Evolutionary conservation across 2,329 filamentous ascomycete genomes (phyloP).

Genomic region (Alternaria rosae): DNA sequence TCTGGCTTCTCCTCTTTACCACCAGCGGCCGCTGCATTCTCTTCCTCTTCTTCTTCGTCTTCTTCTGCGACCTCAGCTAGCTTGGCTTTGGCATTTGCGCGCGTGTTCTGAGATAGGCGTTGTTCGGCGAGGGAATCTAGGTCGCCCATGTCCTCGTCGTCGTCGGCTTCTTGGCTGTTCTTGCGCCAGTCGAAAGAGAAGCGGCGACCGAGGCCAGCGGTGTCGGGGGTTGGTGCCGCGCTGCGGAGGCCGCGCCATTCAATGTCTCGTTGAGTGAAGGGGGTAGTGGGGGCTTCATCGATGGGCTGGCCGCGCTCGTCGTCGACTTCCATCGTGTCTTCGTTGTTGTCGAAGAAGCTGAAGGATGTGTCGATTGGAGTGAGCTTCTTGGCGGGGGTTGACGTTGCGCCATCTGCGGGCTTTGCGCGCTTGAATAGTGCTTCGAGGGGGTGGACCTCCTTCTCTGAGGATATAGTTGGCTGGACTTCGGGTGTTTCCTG

Average conservation of each 20-base stretch:
- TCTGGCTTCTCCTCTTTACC: slow-evolving; percentile 51
- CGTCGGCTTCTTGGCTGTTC: slow-evolving; percentile 53
- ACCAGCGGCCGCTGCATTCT: slow-evolving; percentile 13
- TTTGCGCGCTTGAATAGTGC: slow-evolving; percentile 84
- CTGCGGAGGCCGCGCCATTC: slow-evolving; percentile 79
- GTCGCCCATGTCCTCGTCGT: slow-evolving; percentile 52
- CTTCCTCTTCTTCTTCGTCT: slow-evolving; percentile 31
- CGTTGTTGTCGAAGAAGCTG: slow-evolving; percentile 73
- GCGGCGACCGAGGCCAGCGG: slow-evolving; percentile 74
- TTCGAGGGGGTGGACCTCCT: slow-evolving; percentile 81
- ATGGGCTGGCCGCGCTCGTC: slow-evolving; percentile 50
- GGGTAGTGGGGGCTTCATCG: slow-evolving; percentile 71
- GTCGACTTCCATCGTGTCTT: slow-evolving; percentile 51
- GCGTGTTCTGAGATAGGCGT: slow-evolving; percentile 42
- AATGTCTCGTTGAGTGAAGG: slow-evolving; percentile 80
- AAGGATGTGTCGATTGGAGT: slow-evolving; percentile 67
- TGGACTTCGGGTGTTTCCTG: slow-evolving; percentile 19
- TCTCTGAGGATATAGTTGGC: slow-evolving; percentile 30
- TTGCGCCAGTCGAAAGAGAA: slow-evolving; percentile 61
- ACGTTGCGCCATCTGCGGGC: slow-evolving; percentile 38
- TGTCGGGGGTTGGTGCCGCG: slow-evolving; percentile 93
- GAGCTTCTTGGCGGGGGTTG: slow-evolving; percentile 48
- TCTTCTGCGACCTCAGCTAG: slow-evolving; percentile 36
- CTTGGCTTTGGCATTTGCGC: slow-evolving; percentile 30
- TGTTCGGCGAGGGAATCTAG: slow-evolving; percentile 26